Evolutionary conservation across 139 green algal species (phyloP).

Genomic region (Auxenochlorella protothecoides): DNA sequence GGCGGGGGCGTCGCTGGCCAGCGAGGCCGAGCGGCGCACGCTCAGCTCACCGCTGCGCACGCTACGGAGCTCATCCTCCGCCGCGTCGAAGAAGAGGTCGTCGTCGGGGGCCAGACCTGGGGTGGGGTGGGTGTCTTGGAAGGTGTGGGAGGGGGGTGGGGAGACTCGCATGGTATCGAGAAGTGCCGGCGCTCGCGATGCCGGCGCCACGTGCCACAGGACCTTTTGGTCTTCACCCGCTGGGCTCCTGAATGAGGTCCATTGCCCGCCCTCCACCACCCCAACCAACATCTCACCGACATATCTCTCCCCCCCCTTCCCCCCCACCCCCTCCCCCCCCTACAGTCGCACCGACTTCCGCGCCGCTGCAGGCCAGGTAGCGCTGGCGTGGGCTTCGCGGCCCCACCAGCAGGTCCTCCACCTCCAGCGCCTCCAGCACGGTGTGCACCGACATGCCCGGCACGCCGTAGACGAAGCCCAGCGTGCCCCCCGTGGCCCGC

Average conservation of each 20-base stretch:
- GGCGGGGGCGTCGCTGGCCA: too few relatives aligned
- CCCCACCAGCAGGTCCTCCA: conserved; percentile 65
- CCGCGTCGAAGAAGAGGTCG: conserved; percentile 21
- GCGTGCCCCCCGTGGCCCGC: conserved; percentile 19
- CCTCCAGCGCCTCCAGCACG: conserved; percentile 37
- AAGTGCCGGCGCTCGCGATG: too few relatives aligned
- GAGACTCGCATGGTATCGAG: too few relatives aligned
- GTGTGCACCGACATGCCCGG: conserved; percentile 21
- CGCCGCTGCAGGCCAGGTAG: conserved; percentile 23
- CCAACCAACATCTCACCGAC: neutral
- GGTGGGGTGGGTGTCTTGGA: too few relatives aligned
- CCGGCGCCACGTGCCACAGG: too few relatives aligned
- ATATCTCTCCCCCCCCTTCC: neutral
- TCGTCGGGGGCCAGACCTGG: neutral
- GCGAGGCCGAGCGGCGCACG: too few relatives aligned
- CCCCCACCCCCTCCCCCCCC: neutral
- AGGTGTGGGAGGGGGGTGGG: too few relatives aligned
- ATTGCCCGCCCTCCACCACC: neutral
- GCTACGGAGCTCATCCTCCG: neutral
- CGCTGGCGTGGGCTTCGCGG: conserved; percentile 6
- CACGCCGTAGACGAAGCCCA: conserved; percentile 13
- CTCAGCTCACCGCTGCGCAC: too few relatives aligned
- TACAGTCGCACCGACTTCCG: neutral
- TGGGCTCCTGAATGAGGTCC: too few relatives aligned
- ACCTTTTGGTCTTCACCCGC: too few relatives aligned